These are phyloP conservation scores for Pseudohyphozyma bogoriensis DNA, from an alignment of 768 basidiomycete genomes.

Conservation along the genomic window DNA sequence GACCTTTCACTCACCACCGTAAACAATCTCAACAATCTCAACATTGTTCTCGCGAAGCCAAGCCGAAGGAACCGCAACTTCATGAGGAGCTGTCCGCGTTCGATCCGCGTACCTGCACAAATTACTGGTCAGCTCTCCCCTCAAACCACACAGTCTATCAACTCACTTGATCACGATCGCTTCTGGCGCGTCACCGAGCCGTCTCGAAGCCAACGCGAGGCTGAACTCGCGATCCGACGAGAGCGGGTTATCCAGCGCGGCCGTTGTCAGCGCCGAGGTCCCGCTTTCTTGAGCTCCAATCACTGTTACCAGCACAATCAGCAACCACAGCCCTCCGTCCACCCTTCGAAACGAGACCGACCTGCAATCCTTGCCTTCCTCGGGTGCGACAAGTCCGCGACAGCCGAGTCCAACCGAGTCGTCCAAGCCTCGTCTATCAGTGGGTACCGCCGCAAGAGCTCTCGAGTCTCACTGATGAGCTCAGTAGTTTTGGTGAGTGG, in stretches of 20 bases:
- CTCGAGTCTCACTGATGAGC: constrained; percentile 1
- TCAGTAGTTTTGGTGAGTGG: neutral
- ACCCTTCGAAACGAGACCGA: neutral
- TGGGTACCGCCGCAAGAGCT: neutral
- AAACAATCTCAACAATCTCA: constrained; percentile 15
- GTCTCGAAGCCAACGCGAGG: constrained; percentile 14
- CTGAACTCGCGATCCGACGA: constrained; percentile 9
- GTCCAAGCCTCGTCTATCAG: constrained; percentile 4
- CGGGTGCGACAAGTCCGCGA: neutral
- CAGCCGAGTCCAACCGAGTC: neutral
- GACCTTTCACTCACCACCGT: neutral
- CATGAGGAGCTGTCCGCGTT: neutral
- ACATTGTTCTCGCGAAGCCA: constrained; percentile 17
- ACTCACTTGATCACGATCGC: constrained; percentile 9
- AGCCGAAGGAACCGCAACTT: constrained; percentile 1
- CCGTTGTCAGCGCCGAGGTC: neutral
- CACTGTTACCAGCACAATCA: constrained; percentile 2
- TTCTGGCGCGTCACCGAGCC: constrained; percentile 4
- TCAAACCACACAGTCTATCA: neutral
- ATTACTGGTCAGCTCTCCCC: neutral
- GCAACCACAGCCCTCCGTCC: neutral
- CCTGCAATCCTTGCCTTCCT: constrained; percentile 9
- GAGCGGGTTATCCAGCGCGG: constrained; percentile 26
- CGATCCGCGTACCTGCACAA: constrained; percentile 1
- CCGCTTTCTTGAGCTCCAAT: constrained; percentile 6